Percentiles rank a stretch among this genome's conserved stretches.
phyloP scores from a whole-genome alignment of 2,329 filamentous ascomycete species.

The Mycosphaerella arachidis region DNA sequence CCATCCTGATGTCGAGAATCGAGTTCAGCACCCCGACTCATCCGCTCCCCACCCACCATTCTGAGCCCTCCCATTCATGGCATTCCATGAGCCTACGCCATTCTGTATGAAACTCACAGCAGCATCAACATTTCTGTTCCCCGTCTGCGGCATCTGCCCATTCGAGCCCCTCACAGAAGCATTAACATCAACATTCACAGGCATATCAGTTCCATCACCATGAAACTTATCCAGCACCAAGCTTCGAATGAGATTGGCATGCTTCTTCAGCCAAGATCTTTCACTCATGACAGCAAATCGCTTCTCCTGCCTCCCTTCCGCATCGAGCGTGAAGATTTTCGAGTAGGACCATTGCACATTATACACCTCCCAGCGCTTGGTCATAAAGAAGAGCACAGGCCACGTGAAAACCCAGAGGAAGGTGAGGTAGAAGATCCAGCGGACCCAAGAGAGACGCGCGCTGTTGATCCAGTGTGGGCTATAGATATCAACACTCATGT shows the following conservation, averaged over 20 bases:
- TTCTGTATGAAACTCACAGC: slow-evolving; percentile 24
- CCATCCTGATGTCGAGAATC: background rate
- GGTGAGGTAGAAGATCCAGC: slow-evolving; percentile 61
- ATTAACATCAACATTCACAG: slow-evolving; percentile 40
- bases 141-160: slow-evolving; percentile 15
- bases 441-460: slow-evolving; percentile 64
- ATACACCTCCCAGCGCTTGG: slow-evolving; percentile 62
- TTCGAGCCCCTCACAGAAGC: slow-evolving; percentile 32
- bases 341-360: slow-evolving; percentile 62
- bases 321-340: background rate
- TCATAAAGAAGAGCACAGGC: slow-evolving; percentile 65
- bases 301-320: slow-evolving; percentile 25
- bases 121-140: slow-evolving; percentile 23
- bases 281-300: slow-evolving; percentile 50
- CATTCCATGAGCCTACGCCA: slow-evolving; percentile 24
- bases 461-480: slow-evolving; percentile 58
- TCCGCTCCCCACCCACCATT: slow-evolving; percentile 21
- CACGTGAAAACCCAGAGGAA: slow-evolving; percentile 67
- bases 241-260: slow-evolving; percentile 56
- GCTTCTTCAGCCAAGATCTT: slow-evolving; percentile 58
- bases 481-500: slow-evolving; percentile 58
- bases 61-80: slow-evolving; percentile 17
- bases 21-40: slow-evolving; percentile 1
- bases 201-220: slow-evolving; percentile 33
- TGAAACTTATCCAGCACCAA: slow-evolving; percentile 57